Evolutionary conservation across 306 rosid species (phyloP), one percentile per base, ranked within the genome.

Genomic region (Cicer yamashitae): DNA sequence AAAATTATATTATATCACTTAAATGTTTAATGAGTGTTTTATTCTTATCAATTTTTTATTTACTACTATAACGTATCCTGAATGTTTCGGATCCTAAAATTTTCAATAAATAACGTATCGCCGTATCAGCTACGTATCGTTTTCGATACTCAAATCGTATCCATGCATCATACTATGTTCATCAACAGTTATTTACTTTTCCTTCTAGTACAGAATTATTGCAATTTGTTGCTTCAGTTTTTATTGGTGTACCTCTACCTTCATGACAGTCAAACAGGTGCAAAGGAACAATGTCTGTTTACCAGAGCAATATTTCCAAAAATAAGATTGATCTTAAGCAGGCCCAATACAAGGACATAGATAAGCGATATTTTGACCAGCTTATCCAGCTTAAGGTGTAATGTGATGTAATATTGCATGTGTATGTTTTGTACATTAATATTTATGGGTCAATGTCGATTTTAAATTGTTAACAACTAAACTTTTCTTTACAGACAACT

Each of bases 371-470:
- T 82, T 88, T 86, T 78, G 92, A 94, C 73, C 97, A 91, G 87
- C 89, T 94, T 56, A 90, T 94, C 86, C 98, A 86, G 88, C 98
- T 94, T 54, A 94, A 94, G 98, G 97, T 93, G 69, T 52, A 72
- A 70, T 64, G 30, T 53, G n/a, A 46, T 14, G 70, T 34, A 45
- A 69, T 70, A 51, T 10, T 73, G 18, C 71, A 8, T 38, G 44
- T 41, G 47, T 30, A 12, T 46, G 73, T 30, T 67, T 44, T 67
- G 45, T 63, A 14, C 14, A 59, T 74, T 52, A 61, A 54, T 38
- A 54, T 60, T 61, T 64, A 54, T 44, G 58, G 10, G 74, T 66
- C 62, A 4, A 6, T 62, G 50, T 61, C 61, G 2, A 11, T 58
- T 50, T 39, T 51, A 38, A 64, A 10, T 13, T 75, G 70, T 46